Percentiles rank a stretch among this genome's conserved stretches.
Conservation (phyloP, 2,329 filamentous ascomycete genomes). For the Mycosphaerella sp. region DNA sequence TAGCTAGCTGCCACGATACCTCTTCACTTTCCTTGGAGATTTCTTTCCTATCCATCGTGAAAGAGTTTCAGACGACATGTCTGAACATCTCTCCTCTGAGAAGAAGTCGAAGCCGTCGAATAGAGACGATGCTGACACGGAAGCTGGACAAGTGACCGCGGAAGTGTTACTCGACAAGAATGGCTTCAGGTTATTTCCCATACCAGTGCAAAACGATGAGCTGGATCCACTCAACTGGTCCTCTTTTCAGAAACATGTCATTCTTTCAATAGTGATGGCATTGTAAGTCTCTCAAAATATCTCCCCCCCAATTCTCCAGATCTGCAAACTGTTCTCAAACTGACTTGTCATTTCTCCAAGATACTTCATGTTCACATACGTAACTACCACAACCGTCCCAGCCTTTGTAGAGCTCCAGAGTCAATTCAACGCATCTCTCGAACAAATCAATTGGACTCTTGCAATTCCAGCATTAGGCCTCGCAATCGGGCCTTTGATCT, state of each 20-base stretch:
- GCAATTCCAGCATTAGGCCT: constrained; percentile 19
- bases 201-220: constrained; percentile 12
- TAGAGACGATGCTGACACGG: constrained; percentile 9
- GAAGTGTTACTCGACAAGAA: constrained; percentile 17
- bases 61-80: too few species aligned
- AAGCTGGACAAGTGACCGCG: constrained; percentile 10
- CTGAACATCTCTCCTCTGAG: constrained; percentile 4
- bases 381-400: constrained; percentile 20
- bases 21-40: constrained; percentile 1
- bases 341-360: not conserved
- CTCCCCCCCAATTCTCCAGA: not conserved
- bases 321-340: not conserved
- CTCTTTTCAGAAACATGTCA: constrained; percentile 16
- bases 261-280: constrained; percentile 16
- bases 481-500: constrained; percentile 14
- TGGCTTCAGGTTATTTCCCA: constrained; percentile 16
- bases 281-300: constrained; percentile 4
- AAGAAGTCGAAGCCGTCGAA: constrained; percentile 4
- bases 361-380: constrained; percentile 22
- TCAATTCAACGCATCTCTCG: constrained; percentile 15
- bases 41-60: too few species aligned
- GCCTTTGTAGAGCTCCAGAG: constrained; percentile 16
- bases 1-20: too few species aligned
- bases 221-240: constrained; percentile 20
- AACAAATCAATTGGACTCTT: constrained; percentile 21